phyloP scores from a whole-genome alignment of 108 stramenopile genomes.

The Fragilariopsis cylindrus region DNA sequence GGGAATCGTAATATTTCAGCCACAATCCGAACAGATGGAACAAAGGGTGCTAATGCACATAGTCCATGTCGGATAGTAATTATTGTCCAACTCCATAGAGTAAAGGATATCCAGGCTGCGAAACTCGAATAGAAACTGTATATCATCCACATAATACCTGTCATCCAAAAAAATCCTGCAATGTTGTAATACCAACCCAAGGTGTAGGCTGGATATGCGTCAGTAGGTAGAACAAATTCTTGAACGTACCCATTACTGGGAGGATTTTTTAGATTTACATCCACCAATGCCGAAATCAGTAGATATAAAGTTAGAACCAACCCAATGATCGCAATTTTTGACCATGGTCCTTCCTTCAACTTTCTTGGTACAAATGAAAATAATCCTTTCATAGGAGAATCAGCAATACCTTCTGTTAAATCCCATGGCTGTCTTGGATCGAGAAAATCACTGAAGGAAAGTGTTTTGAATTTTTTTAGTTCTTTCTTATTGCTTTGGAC shows the following conservation, averaged over 20 bases:
- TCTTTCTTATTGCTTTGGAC: constrained; percentile 11
- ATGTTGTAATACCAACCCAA: constrained; percentile 44
- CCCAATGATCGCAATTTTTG: neutral
- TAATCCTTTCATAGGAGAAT: constrained; percentile 53
- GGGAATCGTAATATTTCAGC: constrained; percentile 65
- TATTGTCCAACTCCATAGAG: constrained; percentile 68
- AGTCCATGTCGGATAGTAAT: constrained; percentile 61
- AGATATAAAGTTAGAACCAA: neutral
- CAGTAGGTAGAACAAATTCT: constrained; percentile 14
- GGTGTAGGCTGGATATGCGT: constrained; percentile 36
- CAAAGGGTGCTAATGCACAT: constrained; percentile 48
- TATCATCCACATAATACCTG: constrained; percentile 11
- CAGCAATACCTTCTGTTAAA: constrained; percentile 43
- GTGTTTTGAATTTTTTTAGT: neutral
- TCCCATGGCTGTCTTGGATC: constrained; percentile 57
- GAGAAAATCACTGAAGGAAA: constrained; percentile 40
- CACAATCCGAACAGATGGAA: constrained; percentile 36
- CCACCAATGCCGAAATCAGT: neutral
- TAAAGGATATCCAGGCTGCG: constrained; percentile 53
- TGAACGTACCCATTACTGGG: constrained; percentile 13
- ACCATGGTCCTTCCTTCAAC: constrained; percentile 75
- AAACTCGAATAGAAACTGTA: constrained; percentile 26
- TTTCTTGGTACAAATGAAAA: constrained; percentile 75
- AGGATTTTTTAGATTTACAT: neutral
- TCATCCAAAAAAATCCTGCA: constrained; percentile 48